Evolutionary conservation across 129 eudicot species (phyloP).

Genomic region (Pulicaria dysenterica): DNA sequence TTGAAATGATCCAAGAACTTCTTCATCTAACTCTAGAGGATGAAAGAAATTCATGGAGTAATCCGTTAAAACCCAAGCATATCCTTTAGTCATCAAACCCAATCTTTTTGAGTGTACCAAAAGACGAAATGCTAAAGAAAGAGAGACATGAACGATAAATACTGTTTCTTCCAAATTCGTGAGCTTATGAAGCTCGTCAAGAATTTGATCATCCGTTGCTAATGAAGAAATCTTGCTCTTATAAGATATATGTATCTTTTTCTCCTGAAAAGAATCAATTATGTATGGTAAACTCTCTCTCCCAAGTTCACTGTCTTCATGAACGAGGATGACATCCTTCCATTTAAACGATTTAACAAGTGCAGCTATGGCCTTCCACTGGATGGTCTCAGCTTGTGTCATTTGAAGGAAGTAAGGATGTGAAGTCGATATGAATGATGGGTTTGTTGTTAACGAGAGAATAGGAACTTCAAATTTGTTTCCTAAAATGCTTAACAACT

Average conservation of each 20-base stretch:
- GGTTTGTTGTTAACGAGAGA: conserved; percentile 27
- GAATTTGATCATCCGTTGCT: conserved; percentile 13
- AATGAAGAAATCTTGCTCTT: neutral
- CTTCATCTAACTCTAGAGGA: conserved; percentile 16
- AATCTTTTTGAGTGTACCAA: conserved; percentile 8
- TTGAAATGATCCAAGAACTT: conserved; percentile 32
- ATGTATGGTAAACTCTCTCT: conserved; percentile 17
- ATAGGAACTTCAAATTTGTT: conserved; percentile 38
- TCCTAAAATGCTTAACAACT: conserved; percentile 25
- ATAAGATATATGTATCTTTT: conserved; percentile 20
- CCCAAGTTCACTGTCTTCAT: conserved; percentile 33
- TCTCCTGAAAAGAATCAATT: conserved; percentile 24
- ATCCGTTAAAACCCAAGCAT: conserved; percentile 25
- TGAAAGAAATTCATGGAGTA: conserved; percentile 27
- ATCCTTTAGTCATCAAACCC: conserved; percentile 18
- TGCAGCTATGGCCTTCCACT: conserved; percentile 31
- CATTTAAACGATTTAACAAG: conserved; percentile 34
- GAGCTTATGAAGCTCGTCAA: conserved; percentile 9
- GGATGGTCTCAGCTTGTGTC: conserved; percentile 31
- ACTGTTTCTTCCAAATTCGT: neutral
- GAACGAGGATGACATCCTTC: conserved; percentile 27
- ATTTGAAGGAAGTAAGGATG: conserved; percentile 33
- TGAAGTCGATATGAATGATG: neutral
- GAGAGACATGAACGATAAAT: neutral
- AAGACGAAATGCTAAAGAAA: conserved; percentile 7